Evolutionary conservation across 2,329 filamentous ascomycete species (phyloP), one percentile per base, ranked within the genome.

Genomic region (Neodidymelliopsis sp.): DNA sequence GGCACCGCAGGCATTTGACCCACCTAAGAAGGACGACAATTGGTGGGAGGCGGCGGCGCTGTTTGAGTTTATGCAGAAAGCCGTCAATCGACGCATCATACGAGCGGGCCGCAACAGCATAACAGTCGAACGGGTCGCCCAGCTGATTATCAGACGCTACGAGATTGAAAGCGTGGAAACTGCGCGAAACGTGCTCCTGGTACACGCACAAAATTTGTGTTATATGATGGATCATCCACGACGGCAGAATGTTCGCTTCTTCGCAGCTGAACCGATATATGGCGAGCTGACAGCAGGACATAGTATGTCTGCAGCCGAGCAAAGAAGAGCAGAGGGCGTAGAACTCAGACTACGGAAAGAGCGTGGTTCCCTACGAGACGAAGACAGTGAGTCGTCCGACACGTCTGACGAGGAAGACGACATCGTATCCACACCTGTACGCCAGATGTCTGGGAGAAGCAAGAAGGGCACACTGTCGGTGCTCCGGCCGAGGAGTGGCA

Each of bases 31-130:
- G 38, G 67, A 74, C 24, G 57, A 71, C 30, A 73, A 72, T 20
- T 74, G 72, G 71, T 74, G 71, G 69, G 64, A 70, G 44, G 63
- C 70, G 7, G 59, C 69, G 6, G 62, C 64, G 13, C 49, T 75
- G 4, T 75, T 73, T 51, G 71, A 73, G 23, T 71, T 74, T 49
- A 73, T 74, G 61, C 70, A 72, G 36, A 73, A 70, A 37, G 66
- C 66, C 15, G 62, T 72, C 6, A 71, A 69, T 25, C 69, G 71
- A 28, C 59, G 62, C 9, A 58, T 56, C 12, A 34, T 74, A 12
- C 59, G 59, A 31, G 54, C 57, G 15, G 66, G 62, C 1, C 59
- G 61, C 23, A 59, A 68, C n/a, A 62, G 67, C 34, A 65, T 73
- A 12, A 73, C 63, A 0, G 16, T 71, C 4, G 62, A 66, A 9